Base-by-base conservation (phyloP, 2,329 filamentous ascomycete species). In the Neoarthrinium moseri region DNA sequence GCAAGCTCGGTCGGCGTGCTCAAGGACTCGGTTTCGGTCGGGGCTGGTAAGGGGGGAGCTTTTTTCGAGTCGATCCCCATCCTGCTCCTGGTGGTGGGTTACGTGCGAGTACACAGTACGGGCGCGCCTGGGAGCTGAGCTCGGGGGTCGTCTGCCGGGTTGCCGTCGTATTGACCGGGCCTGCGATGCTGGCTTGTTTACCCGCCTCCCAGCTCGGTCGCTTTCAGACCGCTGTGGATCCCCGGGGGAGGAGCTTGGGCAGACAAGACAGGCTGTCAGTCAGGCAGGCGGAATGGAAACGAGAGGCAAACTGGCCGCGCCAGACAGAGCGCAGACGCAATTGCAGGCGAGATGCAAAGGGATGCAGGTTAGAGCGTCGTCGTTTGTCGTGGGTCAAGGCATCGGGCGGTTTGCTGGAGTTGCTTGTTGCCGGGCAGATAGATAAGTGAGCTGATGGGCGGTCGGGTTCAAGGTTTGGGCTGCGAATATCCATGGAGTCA, bases 1-100 rank as follows among this genome's bases (percentile, higher is more conserved):
- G 78, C 81, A 51, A 87, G 65, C 59, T 86, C 83, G 63, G 80
- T 81, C 47, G 83, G 82, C 49, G 76, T 75, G 50, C 75, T 75
- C 49, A 75, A 76, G 55, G 81, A 83, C 55, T 81, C 78, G 63
- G 86, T 86, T 68, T 89, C 86, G 64, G 88, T 92, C 55, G 88
- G 88, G 60, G 86, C 86, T 62, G 88, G 88, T 62, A 91, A 77
- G 59, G 87, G 87, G 65, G 82, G 82, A 57, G 74, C 66, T 61
- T 71, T 79, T 62, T 73, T 79, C 50, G 69, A 71, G 56, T 80
- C 76, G 65, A 72, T 68, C 64, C 74, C 78, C 78, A 81, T 80
- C 56, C 68, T 76, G 69, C 58, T 60, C 23, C 24, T 35, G 18
- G 33, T 34, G 26, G n/a, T n/a, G n/a, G n/a, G n/a, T n/a, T n/a